Base-by-base conservation (phyloP, 176 grass and related monocot species). In the Luzula sylvatica region DNA sequence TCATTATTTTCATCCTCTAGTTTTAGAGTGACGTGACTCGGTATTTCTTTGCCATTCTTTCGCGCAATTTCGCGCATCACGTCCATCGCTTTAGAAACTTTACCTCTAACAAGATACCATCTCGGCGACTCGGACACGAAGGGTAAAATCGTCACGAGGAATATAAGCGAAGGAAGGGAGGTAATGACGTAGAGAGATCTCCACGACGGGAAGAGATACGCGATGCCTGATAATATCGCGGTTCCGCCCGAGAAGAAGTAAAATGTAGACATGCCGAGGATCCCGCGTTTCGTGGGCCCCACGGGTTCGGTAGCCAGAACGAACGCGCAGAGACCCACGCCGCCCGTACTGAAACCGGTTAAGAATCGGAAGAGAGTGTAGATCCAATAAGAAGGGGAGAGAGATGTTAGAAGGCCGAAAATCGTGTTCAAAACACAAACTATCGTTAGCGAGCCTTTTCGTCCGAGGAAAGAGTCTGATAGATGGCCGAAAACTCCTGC, bases 241-340 rank as follows among this genome's bases (percentile, higher is more conserved):
- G 86, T 96, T 66, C 90, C 90, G 29, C 58, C 70, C 3, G 89
- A 95, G 76, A 88, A 95, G 67, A 88, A 88, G 67, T 95, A 88
- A 38, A 88, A 85, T 2, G 83, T 76, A 23, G 73, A 88, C 77
- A 85, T 95, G 22, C 83, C 89, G 0, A 53, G 83, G 27, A 23
- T 29, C 3, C 80, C 83, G 7, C 83, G 83, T 11, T 46, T 70
- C n/a, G 72, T 22, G 8, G 77, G 77, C 0, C 89, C 83, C 24
- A 84, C 47, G 35, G 90, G 90, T 55, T 96, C 90, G 11, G 90
- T 96, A 49, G 81, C 80, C n/a, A 96, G 90, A 12, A 96, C 81
- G 54, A 89, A 96, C 11, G 84, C 51, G 18, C 78, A 78, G 12
- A 86, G 71, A 12, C 92, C 92, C 2, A 89, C 78, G 27, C 84